Evolutionary conservation across 306 rosid genomes (phyloP).

Genomic region (Quercus gilva): DNA sequence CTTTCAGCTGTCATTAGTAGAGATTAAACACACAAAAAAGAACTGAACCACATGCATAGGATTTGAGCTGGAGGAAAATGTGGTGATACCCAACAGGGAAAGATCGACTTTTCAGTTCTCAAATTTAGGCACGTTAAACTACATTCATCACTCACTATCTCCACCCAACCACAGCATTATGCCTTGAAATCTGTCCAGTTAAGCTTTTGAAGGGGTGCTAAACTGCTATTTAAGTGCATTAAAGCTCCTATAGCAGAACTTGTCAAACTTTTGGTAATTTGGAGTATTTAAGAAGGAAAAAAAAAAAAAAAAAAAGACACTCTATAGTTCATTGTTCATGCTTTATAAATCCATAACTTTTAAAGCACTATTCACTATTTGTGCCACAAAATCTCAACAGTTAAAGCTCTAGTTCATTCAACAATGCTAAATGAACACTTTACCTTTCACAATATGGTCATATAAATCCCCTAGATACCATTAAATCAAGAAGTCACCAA

Average conservation of each 20-base stretch:
- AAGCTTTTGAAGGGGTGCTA: too few relatives aligned
- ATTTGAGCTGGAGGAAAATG: not conserved
- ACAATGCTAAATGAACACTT: not conserved
- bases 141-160: not conserved
- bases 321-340: too few relatives aligned
- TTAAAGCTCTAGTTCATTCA: too few relatives aligned
- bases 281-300: too few relatives aligned
- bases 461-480: not conserved
- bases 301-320: too few relatives aligned
- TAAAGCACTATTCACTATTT: too few relatives aligned
- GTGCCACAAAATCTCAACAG: too few relatives aligned
- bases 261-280: too few relatives aligned
- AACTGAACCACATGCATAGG: not conserved
- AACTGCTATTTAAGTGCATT: too few relatives aligned
- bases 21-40: not conserved
- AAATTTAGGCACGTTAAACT: not conserved
- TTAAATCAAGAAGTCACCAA: not conserved
- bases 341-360: too few relatives aligned
- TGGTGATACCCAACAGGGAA: not conserved
- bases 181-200: not conserved
- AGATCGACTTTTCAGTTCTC: not conserved
- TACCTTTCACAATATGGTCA: not conserved
- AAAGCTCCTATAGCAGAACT: too few relatives aligned
- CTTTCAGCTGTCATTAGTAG: not conserved
- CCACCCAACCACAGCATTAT: not conserved